Percentiles rank a stretch among this genome's conserved stretches.
These are phyloP conservation scores for Acanthamoeba triangularis DNA, from an alignment of 208 protist species.

Conservation along the genomic window DNA sequence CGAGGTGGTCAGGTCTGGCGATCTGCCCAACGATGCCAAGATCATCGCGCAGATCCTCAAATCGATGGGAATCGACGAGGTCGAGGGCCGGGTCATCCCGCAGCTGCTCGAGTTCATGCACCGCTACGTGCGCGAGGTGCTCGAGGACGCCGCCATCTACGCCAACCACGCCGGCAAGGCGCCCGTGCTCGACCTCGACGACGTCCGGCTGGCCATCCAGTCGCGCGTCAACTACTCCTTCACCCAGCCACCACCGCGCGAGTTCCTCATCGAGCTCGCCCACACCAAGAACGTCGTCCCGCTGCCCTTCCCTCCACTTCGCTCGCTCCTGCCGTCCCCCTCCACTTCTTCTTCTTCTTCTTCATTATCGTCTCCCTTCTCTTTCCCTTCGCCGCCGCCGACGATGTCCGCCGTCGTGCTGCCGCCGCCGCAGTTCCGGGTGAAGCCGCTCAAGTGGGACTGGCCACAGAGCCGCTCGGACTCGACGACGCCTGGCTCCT, in stretches of 20 bases:
- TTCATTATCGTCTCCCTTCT: not conserved
- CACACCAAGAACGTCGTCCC: slow-evolving; percentile 67
- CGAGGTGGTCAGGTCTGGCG: slow-evolving; percentile 1
- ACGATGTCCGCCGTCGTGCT: slow-evolving; percentile 44
- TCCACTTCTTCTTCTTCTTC: not conserved
- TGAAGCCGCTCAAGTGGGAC: slow-evolving; percentile 45
- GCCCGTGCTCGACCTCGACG: slow-evolving; percentile 62
- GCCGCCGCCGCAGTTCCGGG: slow-evolving; percentile 48
- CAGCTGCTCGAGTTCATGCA: slow-evolving; percentile 79
- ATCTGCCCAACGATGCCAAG: slow-evolving; percentile 70
- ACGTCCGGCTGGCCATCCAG: slow-evolving; percentile 78
- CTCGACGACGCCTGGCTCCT: not conserved
- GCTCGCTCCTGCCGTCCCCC: not conserved
- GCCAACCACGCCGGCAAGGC: slow-evolving; percentile 55
- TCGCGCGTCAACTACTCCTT: slow-evolving; percentile 78
- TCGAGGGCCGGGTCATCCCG: slow-evolving; percentile 41
- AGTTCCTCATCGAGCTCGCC: slow-evolving; percentile 75
- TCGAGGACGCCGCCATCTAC: slow-evolving; percentile 76
- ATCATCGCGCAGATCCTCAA: slow-evolving; percentile 69
- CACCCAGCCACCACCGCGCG: slow-evolving; percentile 77
- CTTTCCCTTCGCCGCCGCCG: not conserved
- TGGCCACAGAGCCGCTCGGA: not conserved
- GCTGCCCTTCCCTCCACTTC: slow-evolving; percentile 35
- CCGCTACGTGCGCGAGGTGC: slow-evolving; percentile 75
- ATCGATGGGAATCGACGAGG: slow-evolving; percentile 78